Evolutionary conservation across 345 rosid genomes (phyloP), one percentile per base, ranked within the genome.

Genomic region (Mercurialis annua): DNA sequence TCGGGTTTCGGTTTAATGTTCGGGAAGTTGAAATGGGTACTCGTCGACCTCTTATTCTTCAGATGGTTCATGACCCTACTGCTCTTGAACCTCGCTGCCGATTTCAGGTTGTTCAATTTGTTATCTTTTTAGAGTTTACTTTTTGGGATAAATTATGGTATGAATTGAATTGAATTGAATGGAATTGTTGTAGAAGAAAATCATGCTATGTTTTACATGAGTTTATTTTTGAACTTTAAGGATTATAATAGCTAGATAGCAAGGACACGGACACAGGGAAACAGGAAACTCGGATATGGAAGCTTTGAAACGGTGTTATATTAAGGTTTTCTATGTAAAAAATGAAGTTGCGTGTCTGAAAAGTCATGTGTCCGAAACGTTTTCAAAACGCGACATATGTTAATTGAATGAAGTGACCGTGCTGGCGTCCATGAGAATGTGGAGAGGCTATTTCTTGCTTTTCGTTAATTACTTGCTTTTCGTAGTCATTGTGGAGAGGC

Each of bases 11-110:
- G 18, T 94, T 94, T 67, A 94, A 94, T 73, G 93, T 94, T 30
- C 90, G 98, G 6, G 99, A 94, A 60, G 99, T 94, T 12, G 98
- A 94, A 71, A 94, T 94, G 98, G 99, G 98, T 4, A 94, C 98
- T 26, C 95, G 98, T 18, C 77, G 97, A 1, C 99, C 99, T 1
- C 85, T 94, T 68, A 88, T 94, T 67, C 87, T 94, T 33, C 99
- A 94, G 68, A 94, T 94, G 99, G 90, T 94, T 49, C 97, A 92
- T 33, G 99, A 94, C 61, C 77, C 87, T 30, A 60, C 99, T 10
- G 97, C 96, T 6, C 81, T 82, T 17, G 97, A 91, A 33, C 99
- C 96, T 20, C 89, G 96, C 8, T 94, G 99, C 66, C 84, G 90
- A 34, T 91, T 94, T 67, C 98, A 93, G 91, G 98, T 87, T 20